Evolutionary conservation across 2,329 filamentous ascomycete genomes (phyloP), one percentile per base, ranked within the genome.

Genomic region (Cytospora piceicola): DNA sequence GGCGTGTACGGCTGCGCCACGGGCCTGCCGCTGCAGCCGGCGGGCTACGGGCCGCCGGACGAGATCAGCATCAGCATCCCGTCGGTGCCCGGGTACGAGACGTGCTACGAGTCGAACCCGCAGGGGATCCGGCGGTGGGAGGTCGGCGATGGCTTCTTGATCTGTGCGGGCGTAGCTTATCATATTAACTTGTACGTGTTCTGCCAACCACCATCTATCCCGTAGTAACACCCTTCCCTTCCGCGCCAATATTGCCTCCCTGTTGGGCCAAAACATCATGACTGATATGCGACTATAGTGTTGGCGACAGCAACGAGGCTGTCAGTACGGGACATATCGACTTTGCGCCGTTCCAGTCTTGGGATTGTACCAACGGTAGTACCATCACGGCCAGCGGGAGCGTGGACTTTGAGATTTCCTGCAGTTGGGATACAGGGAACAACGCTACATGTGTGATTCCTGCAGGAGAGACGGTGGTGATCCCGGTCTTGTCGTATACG

Each of bases 81-180:
- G 0, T 61, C 53, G 39, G 27, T 61, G 22, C 20, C 58, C 39
- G 58, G 51, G 24, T 65, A 65, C 24, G 52, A 22, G 24, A 29
- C 17, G 8, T 65, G 63, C n/a, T 56, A n/a, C 58, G 58, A 61
- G 63, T 61, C 63, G 29, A 65, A 65, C 63, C 63, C 63, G 32
- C 63, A 65, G 63, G 34, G 36, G 24, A 61, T 65, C 24, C 63
- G 58, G 20, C 58, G 63, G 7, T 61, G 30, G 12, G 58, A 65
- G 58, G 58, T 65, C 30, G 63, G 63, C 24, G 24, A 61, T 36
- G 63, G 63, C 5, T 24, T 11, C 3, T 22, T 61, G 8, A 51
- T 65, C 17, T 65, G 63, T 9, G 63, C 57, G 12, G 63, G 63
- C 7, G 58, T 61, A 8, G 63, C 63, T 8, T 65, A 65, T 24